Conservation (phyloP, 305 asterid species). For the Withania somnifera region DNA sequence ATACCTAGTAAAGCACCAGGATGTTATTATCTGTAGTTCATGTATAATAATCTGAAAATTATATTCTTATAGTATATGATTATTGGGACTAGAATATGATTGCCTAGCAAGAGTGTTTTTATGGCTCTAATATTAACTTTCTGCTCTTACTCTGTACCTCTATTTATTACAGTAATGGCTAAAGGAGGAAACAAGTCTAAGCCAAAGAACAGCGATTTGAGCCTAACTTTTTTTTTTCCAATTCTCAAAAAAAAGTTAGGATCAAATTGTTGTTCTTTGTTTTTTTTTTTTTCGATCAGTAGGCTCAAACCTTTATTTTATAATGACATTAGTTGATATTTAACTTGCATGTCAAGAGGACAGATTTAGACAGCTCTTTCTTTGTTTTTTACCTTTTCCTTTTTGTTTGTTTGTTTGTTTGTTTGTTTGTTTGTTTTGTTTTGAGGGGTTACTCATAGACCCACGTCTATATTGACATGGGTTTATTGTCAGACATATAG, state of each 20-base stretch:
- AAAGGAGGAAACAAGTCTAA: neutral
- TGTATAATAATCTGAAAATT: neutral
- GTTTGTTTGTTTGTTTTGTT: neutral
- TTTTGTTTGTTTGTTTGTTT: neutral
- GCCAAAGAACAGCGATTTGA: too few relatives aligned
- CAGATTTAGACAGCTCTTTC: neutral
- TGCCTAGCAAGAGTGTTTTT: neutral
- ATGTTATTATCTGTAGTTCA: neutral
- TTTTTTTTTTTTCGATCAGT: neutral
- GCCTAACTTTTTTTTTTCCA: too few relatives aligned
- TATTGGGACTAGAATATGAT: neutral
- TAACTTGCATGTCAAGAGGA: neutral
- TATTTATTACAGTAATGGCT: neutral
- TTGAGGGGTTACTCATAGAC: neutral
- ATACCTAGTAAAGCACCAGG: neutral
- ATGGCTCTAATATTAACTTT: neutral
- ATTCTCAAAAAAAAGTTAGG: too few relatives aligned
- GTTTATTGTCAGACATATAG: neutral
- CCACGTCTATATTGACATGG: neutral
- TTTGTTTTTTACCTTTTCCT: neutral
- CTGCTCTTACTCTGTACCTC: neutral
- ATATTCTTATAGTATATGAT: neutral
- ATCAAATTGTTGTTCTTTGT: neutral
- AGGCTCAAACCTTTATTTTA: neutral
- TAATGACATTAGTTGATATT: neutral